Base-by-base conservation (phyloP, 2,329 filamentous ascomycete species). In the Alternaria metachromatica region DNA sequence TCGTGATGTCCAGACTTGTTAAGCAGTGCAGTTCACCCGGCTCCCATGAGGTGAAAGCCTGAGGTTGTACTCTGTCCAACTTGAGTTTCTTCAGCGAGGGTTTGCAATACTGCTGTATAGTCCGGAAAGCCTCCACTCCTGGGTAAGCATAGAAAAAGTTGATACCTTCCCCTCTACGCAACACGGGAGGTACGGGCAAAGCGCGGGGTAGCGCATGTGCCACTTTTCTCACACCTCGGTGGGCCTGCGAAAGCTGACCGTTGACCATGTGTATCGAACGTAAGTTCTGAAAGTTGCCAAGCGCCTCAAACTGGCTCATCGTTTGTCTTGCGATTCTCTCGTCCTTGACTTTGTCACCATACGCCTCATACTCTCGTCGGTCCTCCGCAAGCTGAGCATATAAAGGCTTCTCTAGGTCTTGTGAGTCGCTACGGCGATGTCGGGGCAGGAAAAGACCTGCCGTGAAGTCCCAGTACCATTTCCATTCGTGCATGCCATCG, bases 401-500 rank as follows among this genome's bases (percentile, higher is more conserved):
- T 43, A 49, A 43, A 25, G 13, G 15, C 37, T 15, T 58, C 21
- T 28, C 59, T 18, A n/a, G 21, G 8, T 54, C 54, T 18, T 20
- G 18, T 7, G 15, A 18, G 3, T 3, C 37, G 37, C 15, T 6
- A 5, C 37, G 37, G 37, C n/a, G 37, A 18, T 41, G 15, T 3
- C 37, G 37, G 9, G n/a, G 37, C 37, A 41, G 3, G 21, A 5
- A 2, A 23, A 6, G 13, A 7, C 20, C 49, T 25, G 49, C 50
- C 48, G 30, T 59, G 7, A 8, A 12, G 2, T 4, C 4, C 18
- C 64, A 68, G 21, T 67, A 59, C 6, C 6, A 11, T 15, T 50
- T 37, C 69, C 69, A 71, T 30, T 65, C 63, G 15, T 58, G 33
- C 23, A 61, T 51, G 41, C 61, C 58, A 45, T 63, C 63, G 60